Evolutionary conservation across 371 early-diverging fungal species (phyloP).

Genomic region (Zancudomyces culisetae): DNA sequence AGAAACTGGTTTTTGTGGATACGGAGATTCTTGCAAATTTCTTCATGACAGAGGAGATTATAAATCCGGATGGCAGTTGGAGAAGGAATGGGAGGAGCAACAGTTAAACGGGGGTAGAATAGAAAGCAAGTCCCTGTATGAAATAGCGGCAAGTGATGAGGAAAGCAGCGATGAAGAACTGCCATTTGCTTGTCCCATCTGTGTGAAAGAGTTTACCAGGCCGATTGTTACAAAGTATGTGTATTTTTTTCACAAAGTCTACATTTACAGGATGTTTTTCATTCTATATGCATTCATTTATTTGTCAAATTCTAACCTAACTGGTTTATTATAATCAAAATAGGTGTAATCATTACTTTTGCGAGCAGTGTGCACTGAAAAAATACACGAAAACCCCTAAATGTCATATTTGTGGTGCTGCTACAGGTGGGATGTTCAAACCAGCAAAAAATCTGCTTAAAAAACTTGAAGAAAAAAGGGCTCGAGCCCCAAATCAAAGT

Average conservation of each 20-base stretch:
- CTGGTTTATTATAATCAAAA: background rate
- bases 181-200: constrained; percentile 88
- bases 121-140: constrained; percentile 23
- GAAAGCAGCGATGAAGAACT: constrained; percentile 41
- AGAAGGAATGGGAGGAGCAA: constrained; percentile 82
- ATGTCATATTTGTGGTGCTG: constrained; percentile 70
- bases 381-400: constrained; percentile 64
- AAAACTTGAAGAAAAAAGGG: constrained; percentile 3
- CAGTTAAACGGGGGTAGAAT: constrained; percentile 37
- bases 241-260: background rate
- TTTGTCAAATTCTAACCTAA: background rate
- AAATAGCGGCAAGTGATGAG: constrained; percentile 30
- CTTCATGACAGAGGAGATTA: constrained; percentile 94
- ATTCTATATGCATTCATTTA: background rate
- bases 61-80: constrained; percentile 89
- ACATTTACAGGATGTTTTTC: background rate
- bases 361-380: constrained; percentile 79
- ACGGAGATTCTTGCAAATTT: constrained; percentile 91
- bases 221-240: constrained; percentile 65
- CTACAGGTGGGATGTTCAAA: constrained; percentile 73
- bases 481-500: background rate
- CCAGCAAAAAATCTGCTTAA: constrained; percentile 57
- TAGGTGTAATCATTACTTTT: constrained; percentile 80
- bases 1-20: constrained; percentile 86
- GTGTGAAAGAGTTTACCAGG: constrained; percentile 60